Evolutionary conservation across 164 flowering plant species (phyloP).

Genomic region (Magnolia officinalis): DNA sequence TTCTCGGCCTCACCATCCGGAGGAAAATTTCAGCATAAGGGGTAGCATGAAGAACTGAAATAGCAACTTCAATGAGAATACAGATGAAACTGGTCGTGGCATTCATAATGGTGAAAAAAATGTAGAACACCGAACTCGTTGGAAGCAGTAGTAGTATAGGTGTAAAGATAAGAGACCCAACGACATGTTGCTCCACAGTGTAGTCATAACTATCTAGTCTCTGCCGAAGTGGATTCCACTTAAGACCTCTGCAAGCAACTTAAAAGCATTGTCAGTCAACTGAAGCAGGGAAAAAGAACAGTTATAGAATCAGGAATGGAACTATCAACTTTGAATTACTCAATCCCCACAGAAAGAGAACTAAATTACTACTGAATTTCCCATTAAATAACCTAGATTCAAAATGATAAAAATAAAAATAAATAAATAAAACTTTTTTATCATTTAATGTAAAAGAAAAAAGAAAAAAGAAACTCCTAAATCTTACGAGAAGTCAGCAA

Average conservation of each 20-base stretch:
- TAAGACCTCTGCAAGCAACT: conserved; percentile 67
- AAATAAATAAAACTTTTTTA: too few relatives aligned
- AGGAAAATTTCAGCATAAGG: conserved; percentile 68
- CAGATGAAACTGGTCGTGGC: conserved; percentile 40
- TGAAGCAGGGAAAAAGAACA: neutral
- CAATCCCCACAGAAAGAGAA: neutral
- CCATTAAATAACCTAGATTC: neutral
- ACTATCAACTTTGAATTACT: neutral
- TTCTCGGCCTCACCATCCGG: conserved; percentile 57
- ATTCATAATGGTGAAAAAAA: conserved; percentile 71
- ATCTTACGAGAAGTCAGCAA: too few relatives aligned
- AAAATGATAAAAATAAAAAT: too few relatives aligned
- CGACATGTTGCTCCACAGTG: conserved; percentile 86
- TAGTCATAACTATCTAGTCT: conserved; percentile 88
- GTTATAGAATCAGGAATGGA: neutral
- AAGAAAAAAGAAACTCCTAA: too few relatives aligned
- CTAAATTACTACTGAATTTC: neutral
- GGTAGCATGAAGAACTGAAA: conserved; percentile 72
- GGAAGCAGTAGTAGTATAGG: conserved; percentile 86
- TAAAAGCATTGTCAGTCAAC: neutral
- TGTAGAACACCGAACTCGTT: conserved; percentile 87
- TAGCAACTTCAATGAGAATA: conserved; percentile 48
- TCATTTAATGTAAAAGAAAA: too few relatives aligned
- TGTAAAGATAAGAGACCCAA: conserved; percentile 89
- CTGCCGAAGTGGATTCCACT: conserved; percentile 91